phyloP scores from a whole-genome alignment of 1,284 basidiomycete genomes.

The Ustilago shanxiensis region DNA sequence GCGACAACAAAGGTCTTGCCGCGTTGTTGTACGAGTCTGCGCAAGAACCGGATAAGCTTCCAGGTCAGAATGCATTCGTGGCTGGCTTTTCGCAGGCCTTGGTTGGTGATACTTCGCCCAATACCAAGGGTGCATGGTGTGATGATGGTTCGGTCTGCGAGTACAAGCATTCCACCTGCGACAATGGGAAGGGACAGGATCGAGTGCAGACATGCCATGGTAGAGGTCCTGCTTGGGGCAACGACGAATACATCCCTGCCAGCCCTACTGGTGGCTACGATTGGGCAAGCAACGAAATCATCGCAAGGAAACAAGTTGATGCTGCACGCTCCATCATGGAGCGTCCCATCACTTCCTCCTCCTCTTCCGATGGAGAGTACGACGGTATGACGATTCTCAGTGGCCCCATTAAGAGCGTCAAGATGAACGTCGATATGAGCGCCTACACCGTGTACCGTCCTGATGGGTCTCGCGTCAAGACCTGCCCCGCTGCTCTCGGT shows the following conservation, averaged over 20 bases:
- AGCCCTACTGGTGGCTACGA: conserved; percentile 61
- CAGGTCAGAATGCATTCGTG: conserved; percentile 53
- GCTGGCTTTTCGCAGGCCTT: conserved; percentile 61
- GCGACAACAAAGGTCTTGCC: conserved; percentile 64
- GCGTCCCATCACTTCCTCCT: conserved; percentile 7
- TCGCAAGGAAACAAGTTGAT: conserved; percentile 57
- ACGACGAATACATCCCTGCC: conserved; percentile 30
- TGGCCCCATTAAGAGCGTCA: conserved; percentile 52
- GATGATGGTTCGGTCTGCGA: conserved; percentile 61
- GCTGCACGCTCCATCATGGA: conserved; percentile 51
- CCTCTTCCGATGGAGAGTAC: conserved; percentile 19
- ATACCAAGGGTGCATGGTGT: conserved; percentile 60
- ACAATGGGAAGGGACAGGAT: conserved; percentile 47
- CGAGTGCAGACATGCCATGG: conserved; percentile 60
- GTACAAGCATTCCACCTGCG: conserved; percentile 57
- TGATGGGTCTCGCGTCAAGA: conserved; percentile 78
- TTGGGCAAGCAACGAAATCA: conserved; percentile 60
- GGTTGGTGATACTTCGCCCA: conserved; percentile 64
- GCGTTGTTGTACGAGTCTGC: conserved; percentile 59
- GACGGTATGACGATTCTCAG: conserved; percentile 29
- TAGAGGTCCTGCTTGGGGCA: conserved; percentile 56
- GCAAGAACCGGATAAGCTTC: conserved; percentile 48
- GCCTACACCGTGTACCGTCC: conserved; percentile 77
- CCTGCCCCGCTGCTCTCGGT: conserved; percentile 82
- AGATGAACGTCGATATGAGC: conserved; percentile 75